Evolutionary conservation across 2,329 filamentous ascomycete genomes (phyloP), one percentile per base, ranked within the genome.

Genomic region (Penicillium sumatraense): DNA sequence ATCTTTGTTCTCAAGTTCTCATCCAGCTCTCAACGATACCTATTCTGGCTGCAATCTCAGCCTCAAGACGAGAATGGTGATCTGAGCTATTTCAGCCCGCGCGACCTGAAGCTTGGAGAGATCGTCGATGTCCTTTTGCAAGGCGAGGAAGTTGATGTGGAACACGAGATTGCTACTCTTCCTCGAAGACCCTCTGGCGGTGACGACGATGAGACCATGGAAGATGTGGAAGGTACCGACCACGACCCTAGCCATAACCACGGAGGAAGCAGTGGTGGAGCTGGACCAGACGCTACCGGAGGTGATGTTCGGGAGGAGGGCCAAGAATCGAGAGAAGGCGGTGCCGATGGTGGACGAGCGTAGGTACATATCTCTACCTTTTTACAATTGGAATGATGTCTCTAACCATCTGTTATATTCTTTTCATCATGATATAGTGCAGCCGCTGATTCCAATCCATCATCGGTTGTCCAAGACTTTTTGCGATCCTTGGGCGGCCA

Each of bases 331-430:
- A 85, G 96, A 79, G 92, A 96, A 77, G 95, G 93, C 57, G 95
- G 96, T 72, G 91, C 91, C 66, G 95, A 98, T 78, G 95, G 96
- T 71, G 96, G 91, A 79, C 87, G 95, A 97, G 95, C 93, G 95
- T 99, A 98, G 93, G 96, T 99, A 77, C 72, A 76, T 74, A 74
- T 77, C 73, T 78, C 74, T 72, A 60, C 59, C 54, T 49, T 23
- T 21, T 33, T 52, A 40, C 33, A 33, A 45, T 36, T 24, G 26
- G 42, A 58, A 58, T 53, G 54, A 49, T 42, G 54, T 56, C 23
- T 56, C 52, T 61, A 29, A 60, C 54, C 38, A 3, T 51, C 44
- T 36, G n/a, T 54, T 58, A 56, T 31, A 44, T 41, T 54, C 38
- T 44, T 53, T 62, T 68, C 61, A 31, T 61, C 72, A 67, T 63